Evolutionary conservation across 345 rosid species (phyloP).

Genomic region (Sonneratia caseolaris): DNA sequence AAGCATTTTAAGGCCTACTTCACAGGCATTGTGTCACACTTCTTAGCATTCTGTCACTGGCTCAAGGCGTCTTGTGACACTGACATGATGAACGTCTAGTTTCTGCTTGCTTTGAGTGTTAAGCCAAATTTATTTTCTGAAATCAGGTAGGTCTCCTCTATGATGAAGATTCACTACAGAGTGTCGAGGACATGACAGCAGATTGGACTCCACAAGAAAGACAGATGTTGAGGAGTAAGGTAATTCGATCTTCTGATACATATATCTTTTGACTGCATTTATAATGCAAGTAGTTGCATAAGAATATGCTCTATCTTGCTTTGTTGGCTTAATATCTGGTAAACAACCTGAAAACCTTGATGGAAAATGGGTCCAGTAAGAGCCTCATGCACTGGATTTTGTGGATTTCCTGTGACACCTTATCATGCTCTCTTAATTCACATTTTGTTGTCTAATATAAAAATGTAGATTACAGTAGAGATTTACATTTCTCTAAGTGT

Average conservation of each 20-base stretch:
- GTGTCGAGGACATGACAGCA: conserved; percentile 61
- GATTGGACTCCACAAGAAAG: conserved; percentile 96
- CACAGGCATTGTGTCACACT: background rate
- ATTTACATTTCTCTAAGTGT: background rate
- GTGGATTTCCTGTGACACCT: background rate
- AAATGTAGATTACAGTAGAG: background rate
- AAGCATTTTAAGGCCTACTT: background rate
- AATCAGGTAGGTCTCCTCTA: conserved; percentile 83
- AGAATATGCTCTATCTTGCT: background rate
- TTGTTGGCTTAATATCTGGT: background rate
- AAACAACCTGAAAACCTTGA: background rate
- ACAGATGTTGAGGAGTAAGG: conserved; percentile 81
- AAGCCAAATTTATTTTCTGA: conserved; percentile 1
- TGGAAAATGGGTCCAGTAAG: background rate
- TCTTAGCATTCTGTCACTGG: background rate
- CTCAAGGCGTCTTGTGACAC: background rate
- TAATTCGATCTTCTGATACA: conserved; percentile 9
- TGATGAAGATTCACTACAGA: conserved; percentile 77
- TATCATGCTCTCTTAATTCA: background rate
- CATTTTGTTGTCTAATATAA: background rate
- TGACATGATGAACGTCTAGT: background rate
- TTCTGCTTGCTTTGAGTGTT: background rate
- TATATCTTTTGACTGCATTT: background rate
- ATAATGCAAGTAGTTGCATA: too few species aligned
- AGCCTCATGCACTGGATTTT: background rate